Evolutionary conservation across 805 yeast genomes (phyloP), one percentile per base, ranked within the genome.

Genomic region (Pichia paraexigua): DNA sequence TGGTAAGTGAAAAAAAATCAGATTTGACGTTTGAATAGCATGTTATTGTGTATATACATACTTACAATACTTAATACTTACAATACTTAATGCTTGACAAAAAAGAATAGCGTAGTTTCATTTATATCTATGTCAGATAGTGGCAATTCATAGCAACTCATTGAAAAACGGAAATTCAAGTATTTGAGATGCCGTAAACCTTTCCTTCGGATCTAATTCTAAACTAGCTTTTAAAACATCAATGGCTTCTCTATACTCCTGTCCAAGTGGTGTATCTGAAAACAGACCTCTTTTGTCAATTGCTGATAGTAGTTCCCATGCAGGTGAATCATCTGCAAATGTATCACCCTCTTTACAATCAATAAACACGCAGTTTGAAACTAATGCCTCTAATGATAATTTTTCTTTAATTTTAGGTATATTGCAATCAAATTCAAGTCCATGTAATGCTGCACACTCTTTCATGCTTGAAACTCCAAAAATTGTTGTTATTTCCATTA

Each of bases 381-480:
- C 66, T n/a, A 81, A 58, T 41, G 73, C 69, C 8, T 62, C 63
- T 37, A 70, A 50, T 17, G 76, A 67, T 47, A 76, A 66, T 12
- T 62, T 73, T 12, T 68, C 73, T 28, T 71, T 73, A 24, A 84
- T 62, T 3, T 82, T 77, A 1, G 77, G 76, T 15, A 83, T 63
- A 41, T 73, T 79, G 5, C 85, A 74, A 52, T 90, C 97, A 48
- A 92, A 78, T 0, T 90, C 94, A 49, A 91, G 75, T 0, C 98
- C 98, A 70, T 94, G 99, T 41, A 88, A 65, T 52, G 79, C 77
- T 7, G 97, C 95, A 60, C 90, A 82, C 55, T 80, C 79, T 56
- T 80, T 80, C 78, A 94, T 75, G 56, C 78, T 80, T 12, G 77
- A 78, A 46, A 77, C 66, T 3, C 99, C 99, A 69, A 87, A 91